These are phyloP conservation scores for Suillus brevipes DNA, from an alignment of 768 basidiomycete species.

Conservation along the genomic window DNA sequence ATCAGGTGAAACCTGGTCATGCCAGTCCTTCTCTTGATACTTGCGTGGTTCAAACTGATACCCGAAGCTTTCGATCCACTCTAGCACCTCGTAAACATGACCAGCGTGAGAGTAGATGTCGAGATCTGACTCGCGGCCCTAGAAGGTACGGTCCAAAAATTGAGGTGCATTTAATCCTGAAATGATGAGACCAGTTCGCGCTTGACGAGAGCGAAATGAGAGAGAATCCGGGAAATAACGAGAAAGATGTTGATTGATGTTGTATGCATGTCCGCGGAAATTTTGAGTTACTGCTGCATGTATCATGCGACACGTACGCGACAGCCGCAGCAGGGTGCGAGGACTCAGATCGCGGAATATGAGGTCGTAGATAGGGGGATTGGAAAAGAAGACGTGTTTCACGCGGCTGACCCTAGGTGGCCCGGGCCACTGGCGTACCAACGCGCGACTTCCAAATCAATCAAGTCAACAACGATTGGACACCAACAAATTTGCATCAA, in stretches of 20 bases:
- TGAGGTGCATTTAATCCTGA: slow-evolving; percentile 57
- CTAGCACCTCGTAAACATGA: slow-evolving; percentile 31
- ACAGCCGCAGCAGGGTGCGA: slow-evolving; percentile 23
- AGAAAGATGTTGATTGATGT: slow-evolving; percentile 37
- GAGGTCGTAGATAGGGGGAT: slow-evolving; percentile 23
- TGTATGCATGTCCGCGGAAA: slow-evolving; percentile 31
- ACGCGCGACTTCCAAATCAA: background rate
- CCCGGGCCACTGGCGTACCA: background rate
- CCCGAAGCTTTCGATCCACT: slow-evolving; percentile 30
- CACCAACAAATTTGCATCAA: background rate
- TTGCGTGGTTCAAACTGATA: slow-evolving; percentile 30
- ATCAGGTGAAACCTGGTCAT: slow-evolving; percentile 2
- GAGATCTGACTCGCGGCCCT: slow-evolving; percentile 49
- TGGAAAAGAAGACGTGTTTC: slow-evolving; percentile 12
- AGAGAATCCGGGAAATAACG: slow-evolving; percentile 38
- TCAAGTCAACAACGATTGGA: background rate
- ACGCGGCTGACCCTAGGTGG: background rate
- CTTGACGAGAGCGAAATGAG: slow-evolving; percentile 46
- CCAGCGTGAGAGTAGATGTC: slow-evolving; percentile 48
- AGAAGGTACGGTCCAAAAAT: slow-evolving; percentile 46
- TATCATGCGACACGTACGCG: slow-evolving; percentile 22
- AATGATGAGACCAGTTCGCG: slow-evolving; percentile 43
- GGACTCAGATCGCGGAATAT: slow-evolving; percentile 25
- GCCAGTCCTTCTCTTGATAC: slow-evolving; percentile 22
- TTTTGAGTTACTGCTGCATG: slow-evolving; percentile 21